Evolutionary conservation across 257 asterid genomes (phyloP).

Genomic region (Sherardia arvensis): DNA sequence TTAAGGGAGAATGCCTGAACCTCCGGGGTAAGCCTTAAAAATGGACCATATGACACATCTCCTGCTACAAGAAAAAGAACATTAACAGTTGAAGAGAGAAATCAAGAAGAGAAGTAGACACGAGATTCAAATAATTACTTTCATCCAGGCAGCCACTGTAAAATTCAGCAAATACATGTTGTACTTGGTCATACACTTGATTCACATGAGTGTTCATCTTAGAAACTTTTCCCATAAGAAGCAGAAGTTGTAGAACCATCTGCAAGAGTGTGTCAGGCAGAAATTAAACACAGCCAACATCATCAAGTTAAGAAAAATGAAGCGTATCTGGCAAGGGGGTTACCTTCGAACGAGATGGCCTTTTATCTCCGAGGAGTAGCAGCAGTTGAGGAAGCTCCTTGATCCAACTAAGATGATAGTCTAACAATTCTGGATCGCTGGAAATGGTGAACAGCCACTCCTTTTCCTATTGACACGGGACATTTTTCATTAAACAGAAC

Average conservation of each 20-base stretch:
- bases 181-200: conserved; percentile 54
- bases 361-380: conserved; percentile 47
- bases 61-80: conserved; percentile 17
- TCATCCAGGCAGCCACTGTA: conserved; percentile 39
- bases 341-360: conserved; percentile 61
- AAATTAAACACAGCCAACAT: neutral
- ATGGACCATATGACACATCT: conserved; percentile 57
- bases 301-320: neutral
- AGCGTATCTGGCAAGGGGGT: neutral
- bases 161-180: conserved; percentile 35
- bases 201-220: conserved; percentile 32
- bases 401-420: conserved; percentile 52
- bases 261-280: conserved; percentile 27
- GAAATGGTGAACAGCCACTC: conserved; percentile 29
- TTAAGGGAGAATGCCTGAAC: conserved; percentile 75
- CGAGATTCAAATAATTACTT: conserved; percentile 26
- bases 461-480: conserved; percentile 35
- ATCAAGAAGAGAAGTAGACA: conserved; percentile 12
- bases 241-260: conserved; percentile 70
- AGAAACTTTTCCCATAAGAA: conserved; percentile 53
- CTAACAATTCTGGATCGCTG: conserved; percentile 42
- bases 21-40: conserved; percentile 60
- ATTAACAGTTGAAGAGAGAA: conserved; percentile 10
- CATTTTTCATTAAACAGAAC: neutral
- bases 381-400: conserved; percentile 65